Evolutionary conservation across 164 flowering plant genomes (phyloP), one percentile per base, ranked within the genome.

Genomic region (Umbellularia californica): DNA sequence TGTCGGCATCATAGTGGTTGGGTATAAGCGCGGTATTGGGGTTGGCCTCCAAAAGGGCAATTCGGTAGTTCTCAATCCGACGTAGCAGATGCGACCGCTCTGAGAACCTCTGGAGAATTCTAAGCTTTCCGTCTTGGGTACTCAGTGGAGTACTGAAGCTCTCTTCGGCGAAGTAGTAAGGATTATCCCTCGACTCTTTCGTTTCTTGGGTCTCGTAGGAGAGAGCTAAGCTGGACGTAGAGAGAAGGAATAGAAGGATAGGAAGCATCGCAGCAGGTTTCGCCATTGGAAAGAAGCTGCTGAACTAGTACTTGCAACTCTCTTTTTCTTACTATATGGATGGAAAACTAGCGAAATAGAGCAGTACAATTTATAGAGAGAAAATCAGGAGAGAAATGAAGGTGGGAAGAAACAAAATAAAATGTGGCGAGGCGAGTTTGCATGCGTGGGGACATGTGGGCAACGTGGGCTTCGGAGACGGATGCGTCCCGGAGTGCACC

Each of bases 51-150:
- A 27, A 27, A 27, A 27, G 28, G 28, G 28, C 28, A 27, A 27
- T 27, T 27, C 28, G 28, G 28, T 27, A 27, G 28, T 27, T 27
- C 28, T 27, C 28, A 27, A 27, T 27, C 28, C 28, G 28, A 27
- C 28, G 28, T 0, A 27, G 28, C 28, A 27, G 28, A 27, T 27
- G 28, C 28, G 28, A 27, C 28, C 28, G 28, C 28, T 27, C 28
- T 27, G 28, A 27, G 28, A 27, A 27, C 28, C 28, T 27, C 28
- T 27, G 28, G 28, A 67, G 24, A 10, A 33, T 35, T 41, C 55
- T 22, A 5, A 58, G 17, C 12, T 11, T 17, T 3, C 79, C 79
- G 7, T 72, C 71, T 41, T 76, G 66, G 22, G 75, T 71, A 58
- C 75, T 65, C 14, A 65, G 23, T 13, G 51, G 23, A 14, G 35